Conservation (phyloP, 208 protist species). For the Leishmania gerbilli region DNA sequence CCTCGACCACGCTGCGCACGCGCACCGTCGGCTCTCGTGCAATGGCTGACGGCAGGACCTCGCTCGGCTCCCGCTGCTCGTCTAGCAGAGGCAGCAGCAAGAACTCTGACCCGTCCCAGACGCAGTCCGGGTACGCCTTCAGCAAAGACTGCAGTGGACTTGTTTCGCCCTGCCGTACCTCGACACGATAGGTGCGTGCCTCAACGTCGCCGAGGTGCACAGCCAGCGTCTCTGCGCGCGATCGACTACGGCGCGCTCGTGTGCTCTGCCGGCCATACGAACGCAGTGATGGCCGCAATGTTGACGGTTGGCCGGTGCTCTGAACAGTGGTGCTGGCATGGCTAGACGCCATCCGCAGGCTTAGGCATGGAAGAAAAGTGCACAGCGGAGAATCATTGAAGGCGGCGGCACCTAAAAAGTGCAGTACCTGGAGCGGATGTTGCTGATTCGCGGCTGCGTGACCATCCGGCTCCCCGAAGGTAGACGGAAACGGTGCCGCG, state of each 20-base stretch:
- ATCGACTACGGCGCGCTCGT: slow-evolving; percentile 1
- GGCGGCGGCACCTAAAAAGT: slow-evolving; percentile 26
- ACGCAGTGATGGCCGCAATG: background rate
- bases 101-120: slow-evolving; percentile 46
- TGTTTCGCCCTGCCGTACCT: slow-evolving; percentile 15
- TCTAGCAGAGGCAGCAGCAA: slow-evolving; percentile 36
- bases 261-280: slow-evolving; percentile 1
- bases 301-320: background rate
- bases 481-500: background rate
- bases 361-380: slow-evolving; percentile 28
- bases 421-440: slow-evolving; percentile 33
- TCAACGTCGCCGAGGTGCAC: slow-evolving; percentile 45
- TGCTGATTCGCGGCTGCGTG: background rate
- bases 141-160: slow-evolving; percentile 36
- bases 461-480: background rate
- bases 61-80: slow-evolving; percentile 2
- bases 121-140: slow-evolving; percentile 20
- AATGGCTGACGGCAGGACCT: slow-evolving; percentile 7
- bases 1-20: slow-evolving; percentile 13
- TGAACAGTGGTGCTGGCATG: slow-evolving; percentile 5
- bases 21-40: background rate
- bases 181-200: slow-evolving; percentile 35
- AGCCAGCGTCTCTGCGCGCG: slow-evolving; percentile 14
- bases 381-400: slow-evolving; percentile 37
- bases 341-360: slow-evolving; percentile 17